phyloP scores from a whole-genome alignment of 2,329 filamentous ascomycete genomes.

The Monosporascus sp. region DNA sequence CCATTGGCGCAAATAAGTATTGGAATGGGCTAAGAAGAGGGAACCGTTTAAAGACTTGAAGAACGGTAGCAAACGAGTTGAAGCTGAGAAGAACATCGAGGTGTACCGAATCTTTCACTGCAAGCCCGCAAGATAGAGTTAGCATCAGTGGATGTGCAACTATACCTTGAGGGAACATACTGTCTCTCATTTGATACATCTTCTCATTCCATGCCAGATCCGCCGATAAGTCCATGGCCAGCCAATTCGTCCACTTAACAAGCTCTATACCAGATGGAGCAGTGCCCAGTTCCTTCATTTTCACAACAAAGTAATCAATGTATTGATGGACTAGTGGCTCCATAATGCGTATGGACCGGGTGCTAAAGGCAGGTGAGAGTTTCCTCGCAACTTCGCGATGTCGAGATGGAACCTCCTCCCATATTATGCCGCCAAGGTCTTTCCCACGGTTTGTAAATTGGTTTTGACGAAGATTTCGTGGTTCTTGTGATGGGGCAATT shows the following conservation, averaged over 20 bases:
- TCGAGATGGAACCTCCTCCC: conserved; percentile 16
- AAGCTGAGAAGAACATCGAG: neutral
- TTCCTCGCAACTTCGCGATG: conserved; percentile 16
- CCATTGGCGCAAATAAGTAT: conserved; percentile 11
- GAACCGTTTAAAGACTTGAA: conserved; percentile 2
- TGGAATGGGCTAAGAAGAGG: conserved; percentile 9
- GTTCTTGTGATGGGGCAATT: conserved; percentile 9
- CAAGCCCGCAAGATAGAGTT: neutral
- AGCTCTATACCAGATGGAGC: conserved; percentile 5
- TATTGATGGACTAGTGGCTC: conserved; percentile 15
- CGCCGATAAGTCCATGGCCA: conserved; percentile 13
- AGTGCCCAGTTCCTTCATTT: conserved; percentile 9
- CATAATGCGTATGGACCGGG: conserved; percentile 5
- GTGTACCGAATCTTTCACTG: neutral
- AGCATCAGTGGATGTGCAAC: neutral
- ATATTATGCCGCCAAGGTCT: conserved; percentile 12
- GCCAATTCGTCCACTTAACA: conserved; percentile 14
- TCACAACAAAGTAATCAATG: conserved; percentile 13
- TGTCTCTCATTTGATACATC: conserved; percentile 12
- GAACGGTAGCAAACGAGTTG: neutral
- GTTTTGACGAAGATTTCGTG: conserved; percentile 16
- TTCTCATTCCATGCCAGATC: conserved; percentile 15
- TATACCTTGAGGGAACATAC: conserved; percentile 2
- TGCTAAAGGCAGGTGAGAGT: conserved; percentile 19
- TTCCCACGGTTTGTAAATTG: conserved; percentile 15